Conservation (phyloP, 2,329 filamentous ascomycete genomes). For the Clarireedia monteithiana region DNA sequence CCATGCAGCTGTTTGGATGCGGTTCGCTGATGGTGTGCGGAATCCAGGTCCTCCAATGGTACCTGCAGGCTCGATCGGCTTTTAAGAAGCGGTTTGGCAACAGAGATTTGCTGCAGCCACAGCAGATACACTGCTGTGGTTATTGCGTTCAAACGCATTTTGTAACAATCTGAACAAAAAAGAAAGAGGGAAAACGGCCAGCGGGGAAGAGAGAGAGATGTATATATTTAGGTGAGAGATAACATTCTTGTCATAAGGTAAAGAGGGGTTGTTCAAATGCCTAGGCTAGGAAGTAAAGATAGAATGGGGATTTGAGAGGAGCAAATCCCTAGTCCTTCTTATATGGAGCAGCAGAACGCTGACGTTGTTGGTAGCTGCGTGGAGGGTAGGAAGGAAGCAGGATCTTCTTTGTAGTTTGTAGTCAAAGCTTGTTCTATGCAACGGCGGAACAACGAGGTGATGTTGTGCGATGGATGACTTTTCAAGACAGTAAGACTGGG, state of each 20-base stretch:
- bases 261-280: not conserved
- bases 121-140: constrained; percentile 22
- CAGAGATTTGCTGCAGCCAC: constrained; percentile 6
- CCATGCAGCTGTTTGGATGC: constrained; percentile 48
- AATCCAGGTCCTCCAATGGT: constrained; percentile 24
- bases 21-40: constrained; percentile 14
- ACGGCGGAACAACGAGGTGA: too few species aligned
- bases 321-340: not conserved
- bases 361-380: too few species aligned
- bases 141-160: constrained; percentile 18
- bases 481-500: too few species aligned
- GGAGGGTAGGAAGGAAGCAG: too few species aligned
- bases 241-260: not conserved
- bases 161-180: not conserved
- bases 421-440: too few species aligned
- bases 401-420: too few species aligned
- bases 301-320: not conserved
- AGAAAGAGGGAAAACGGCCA: not conserved
- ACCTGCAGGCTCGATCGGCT: constrained; percentile 18
- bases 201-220: not conserved
- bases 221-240: not conserved
- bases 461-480: too few species aligned
- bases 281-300: not conserved
- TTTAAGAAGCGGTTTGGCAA: constrained; percentile 20
- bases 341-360: too few species aligned